Evolutionary conservation across 495 filamentous ascomycete species (phyloP).

Genomic region (Chaetomium fimeti): DNA sequence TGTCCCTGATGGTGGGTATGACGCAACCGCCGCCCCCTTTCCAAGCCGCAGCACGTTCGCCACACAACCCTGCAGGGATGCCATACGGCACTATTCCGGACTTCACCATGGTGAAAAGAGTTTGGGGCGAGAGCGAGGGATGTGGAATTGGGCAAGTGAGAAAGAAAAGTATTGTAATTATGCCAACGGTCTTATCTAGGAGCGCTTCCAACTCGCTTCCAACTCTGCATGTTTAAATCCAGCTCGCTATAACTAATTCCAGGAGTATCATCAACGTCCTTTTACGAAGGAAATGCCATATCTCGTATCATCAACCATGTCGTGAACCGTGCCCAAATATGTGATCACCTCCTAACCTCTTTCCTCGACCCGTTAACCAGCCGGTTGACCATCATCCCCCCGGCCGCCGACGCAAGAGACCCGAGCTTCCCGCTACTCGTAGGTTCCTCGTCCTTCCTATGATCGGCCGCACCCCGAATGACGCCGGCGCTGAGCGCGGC

Average conservation of each 20-base stretch:
- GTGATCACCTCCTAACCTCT: conserved; percentile 18
- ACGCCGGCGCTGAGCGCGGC: conserved; percentile 46
- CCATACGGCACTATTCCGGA: not conserved
- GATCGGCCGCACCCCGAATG: conserved; percentile 38
- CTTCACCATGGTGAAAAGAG: no score
- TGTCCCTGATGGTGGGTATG: conserved; percentile 12
- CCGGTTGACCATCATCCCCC: conserved; percentile 34
- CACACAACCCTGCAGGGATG: not conserved
- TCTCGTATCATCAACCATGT: no score
- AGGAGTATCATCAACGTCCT: no score
- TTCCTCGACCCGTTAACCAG: conserved; percentile 33
- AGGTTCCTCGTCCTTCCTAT: conserved; percentile 11
- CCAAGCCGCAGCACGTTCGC: not conserved
- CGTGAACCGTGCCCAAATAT: no score
- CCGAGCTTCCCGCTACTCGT: conserved; percentile 22
- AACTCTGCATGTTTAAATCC: no score
- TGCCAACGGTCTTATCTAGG: no score
- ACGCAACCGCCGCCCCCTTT: conserved; percentile 8
- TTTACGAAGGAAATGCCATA: no score
- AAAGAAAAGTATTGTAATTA: no score
- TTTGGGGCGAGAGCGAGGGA: no score
- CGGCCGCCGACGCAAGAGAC: conserved; percentile 25
- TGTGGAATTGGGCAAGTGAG: no score
- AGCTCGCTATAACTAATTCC: no score
- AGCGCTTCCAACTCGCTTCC: no score